These are phyloP conservation scores for Meyerozyma sp. DNA, from an alignment of 1,139 yeast genomes.

Conservation along the genomic window DNA sequence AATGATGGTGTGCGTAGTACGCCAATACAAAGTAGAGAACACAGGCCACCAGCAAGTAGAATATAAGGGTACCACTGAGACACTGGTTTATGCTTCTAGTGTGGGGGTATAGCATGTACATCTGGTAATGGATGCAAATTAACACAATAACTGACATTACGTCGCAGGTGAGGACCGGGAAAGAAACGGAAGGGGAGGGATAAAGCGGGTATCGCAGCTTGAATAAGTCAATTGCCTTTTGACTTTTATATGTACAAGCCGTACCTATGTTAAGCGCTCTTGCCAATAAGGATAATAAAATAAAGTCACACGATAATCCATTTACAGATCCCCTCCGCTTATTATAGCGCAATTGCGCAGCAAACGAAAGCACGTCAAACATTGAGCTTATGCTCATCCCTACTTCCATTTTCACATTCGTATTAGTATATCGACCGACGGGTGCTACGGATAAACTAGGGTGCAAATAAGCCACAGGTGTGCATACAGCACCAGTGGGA, in stretches of 20 bases:
- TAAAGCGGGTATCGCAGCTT: slow-evolving; percentile 15
- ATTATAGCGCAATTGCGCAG: slow-evolving; percentile 15
- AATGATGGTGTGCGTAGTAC: slow-evolving; percentile 6
- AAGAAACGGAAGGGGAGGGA: slow-evolving; percentile 9
- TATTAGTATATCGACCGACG: not conserved
- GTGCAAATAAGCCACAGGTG: not conserved
- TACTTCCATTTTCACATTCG: not conserved
- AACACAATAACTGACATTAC: slow-evolving; percentile 8
- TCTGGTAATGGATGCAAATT: slow-evolving; percentile 11
- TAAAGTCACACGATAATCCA: slow-evolving; percentile 26
- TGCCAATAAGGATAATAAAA: slow-evolving; percentile 12
- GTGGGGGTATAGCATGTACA: slow-evolving; percentile 10
- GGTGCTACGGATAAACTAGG: too few relatives aligned
- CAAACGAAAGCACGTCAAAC: not conserved
- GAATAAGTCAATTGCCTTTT: slow-evolving; percentile 11
- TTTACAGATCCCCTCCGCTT: slow-evolving; percentile 17
- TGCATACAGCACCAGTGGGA: not conserved
- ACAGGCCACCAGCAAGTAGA: slow-evolving; percentile 5
- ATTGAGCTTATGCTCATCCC: not conserved
- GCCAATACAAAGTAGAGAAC: slow-evolving; percentile 3
- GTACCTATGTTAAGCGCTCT: slow-evolving; percentile 9
- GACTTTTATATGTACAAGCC: slow-evolving; percentile 11
- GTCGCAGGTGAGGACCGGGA: slow-evolving; percentile 11
- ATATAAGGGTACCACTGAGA: slow-evolving; percentile 10
- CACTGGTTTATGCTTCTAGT: slow-evolving; percentile 22